These are phyloP conservation scores for Termitomyces titanicus DNA, from an alignment of 768 basidiomycete species.

Conservation along the genomic window DNA sequence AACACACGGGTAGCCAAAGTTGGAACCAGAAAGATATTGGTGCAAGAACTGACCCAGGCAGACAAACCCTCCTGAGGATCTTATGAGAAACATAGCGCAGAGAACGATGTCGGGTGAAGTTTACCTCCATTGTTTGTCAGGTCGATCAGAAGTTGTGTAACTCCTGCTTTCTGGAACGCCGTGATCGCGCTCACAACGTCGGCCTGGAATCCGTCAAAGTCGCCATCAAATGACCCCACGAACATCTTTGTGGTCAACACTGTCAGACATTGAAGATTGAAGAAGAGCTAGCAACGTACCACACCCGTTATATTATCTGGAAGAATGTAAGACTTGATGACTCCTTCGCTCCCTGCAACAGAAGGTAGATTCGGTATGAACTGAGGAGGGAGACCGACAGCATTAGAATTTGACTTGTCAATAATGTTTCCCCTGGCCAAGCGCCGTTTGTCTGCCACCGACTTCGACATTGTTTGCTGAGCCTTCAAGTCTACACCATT, in stretches of 20 bases:
- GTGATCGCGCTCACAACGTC: constrained; percentile 44
- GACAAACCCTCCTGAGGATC: constrained; percentile 48
- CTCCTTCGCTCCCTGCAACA: constrained; percentile 43
- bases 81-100: not conserved
- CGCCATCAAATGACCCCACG: constrained; percentile 52
- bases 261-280: not conserved
- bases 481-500: constrained; percentile 47
- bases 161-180: constrained; percentile 43
- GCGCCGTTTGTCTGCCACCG: constrained; percentile 1
- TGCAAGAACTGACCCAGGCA: constrained; percentile 63
- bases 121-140: constrained; percentile 61
- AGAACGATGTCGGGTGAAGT: constrained; percentile 7
- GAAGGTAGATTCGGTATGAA: constrained; percentile 45
- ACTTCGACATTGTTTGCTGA: not conserved
- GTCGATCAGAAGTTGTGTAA: constrained; percentile 52
- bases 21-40: constrained; percentile 47
- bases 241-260: constrained; percentile 40
- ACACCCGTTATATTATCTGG: constrained; percentile 57
- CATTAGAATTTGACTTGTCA: constrained; percentile 36
- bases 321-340: constrained; percentile 54
- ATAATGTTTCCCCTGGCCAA: constrained; percentile 36
- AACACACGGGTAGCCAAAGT: constrained; percentile 48
- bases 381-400: constrained; percentile 41
- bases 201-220: constrained; percentile 48
- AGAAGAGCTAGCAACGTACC: constrained; percentile 28